Conservation (phyloP, 2,329 filamentous ascomycete species). For the Colletotrichum tabaci region DNA sequence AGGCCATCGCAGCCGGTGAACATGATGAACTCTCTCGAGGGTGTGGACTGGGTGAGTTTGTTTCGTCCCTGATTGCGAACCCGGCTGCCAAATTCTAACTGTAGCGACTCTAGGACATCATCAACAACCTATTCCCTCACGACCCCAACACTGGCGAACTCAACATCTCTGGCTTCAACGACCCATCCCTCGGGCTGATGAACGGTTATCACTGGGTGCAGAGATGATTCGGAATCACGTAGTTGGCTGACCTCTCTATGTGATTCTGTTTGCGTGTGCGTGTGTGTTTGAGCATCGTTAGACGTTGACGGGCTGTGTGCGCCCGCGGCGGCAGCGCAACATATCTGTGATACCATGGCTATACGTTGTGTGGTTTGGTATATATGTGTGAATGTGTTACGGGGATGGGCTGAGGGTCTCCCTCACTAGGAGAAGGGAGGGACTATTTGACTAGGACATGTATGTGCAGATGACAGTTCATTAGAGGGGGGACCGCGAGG, state of each 20-base stretch:
- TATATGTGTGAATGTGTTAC: neutral
- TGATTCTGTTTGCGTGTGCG: neutral
- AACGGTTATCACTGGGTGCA: conserved; percentile 48
- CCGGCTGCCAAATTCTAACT: conserved; percentile 10
- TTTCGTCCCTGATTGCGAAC: neutral
- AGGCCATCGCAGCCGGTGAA: conserved; percentile 39
- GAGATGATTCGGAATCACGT: conserved; percentile 13
- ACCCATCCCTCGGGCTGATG: conserved; percentile 51
- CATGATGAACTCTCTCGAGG: conserved; percentile 54
- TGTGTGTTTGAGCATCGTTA: neutral
- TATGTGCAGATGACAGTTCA: neutral
- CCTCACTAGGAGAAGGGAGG: neutral
- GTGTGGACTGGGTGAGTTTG: conserved; percentile 76
- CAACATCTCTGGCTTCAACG: conserved; percentile 55
- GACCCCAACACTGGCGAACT: conserved; percentile 57
- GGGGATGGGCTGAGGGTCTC: neutral
- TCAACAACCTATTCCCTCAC: conserved; percentile 55
- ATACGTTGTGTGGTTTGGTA: conserved; percentile 3
- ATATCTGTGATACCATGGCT: conserved; percentile 14
- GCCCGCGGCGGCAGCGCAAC: neutral
- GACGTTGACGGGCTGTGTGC: neutral
- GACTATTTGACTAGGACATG: neutral
- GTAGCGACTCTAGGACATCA: conserved; percentile 49
- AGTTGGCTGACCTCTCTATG: neutral
- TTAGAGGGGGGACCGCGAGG: neutral